Evolutionary conservation across 1,284 basidiomycete species (phyloP).

Genomic region (Salmacisia buchloeana): DNA sequence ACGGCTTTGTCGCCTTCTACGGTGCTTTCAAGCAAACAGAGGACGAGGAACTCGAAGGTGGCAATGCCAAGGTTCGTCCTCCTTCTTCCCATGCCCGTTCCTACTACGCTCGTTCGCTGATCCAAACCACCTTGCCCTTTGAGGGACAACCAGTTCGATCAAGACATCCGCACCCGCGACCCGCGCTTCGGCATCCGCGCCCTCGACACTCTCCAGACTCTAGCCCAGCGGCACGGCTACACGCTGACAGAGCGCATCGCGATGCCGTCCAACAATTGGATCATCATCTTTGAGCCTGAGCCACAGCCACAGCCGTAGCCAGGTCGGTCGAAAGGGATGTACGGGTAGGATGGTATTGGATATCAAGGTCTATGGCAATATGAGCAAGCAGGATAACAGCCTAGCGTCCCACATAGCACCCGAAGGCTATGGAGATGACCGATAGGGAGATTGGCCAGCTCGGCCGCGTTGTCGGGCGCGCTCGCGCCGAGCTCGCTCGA

Average conservation of each 20-base stretch:
- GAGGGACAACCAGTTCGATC: constrained; percentile 20
- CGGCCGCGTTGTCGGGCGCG: too few relatives aligned
- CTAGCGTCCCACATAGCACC: too few relatives aligned
- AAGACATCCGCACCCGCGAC: constrained; percentile 21
- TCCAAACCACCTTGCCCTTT: too few relatives aligned
- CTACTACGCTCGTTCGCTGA: not conserved
- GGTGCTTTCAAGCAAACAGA: constrained; percentile 29
- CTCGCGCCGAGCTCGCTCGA: too few relatives aligned
- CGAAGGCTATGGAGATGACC: too few relatives aligned
- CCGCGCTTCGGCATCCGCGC: constrained; percentile 27
- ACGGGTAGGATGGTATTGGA: too few relatives aligned
- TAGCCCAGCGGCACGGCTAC: constrained; percentile 25
- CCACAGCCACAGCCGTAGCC: too few relatives aligned
- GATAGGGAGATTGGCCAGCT: too few relatives aligned
- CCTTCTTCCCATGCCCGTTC: not conserved
- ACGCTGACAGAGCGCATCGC: constrained; percentile 17
- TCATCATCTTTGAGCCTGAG: not conserved
- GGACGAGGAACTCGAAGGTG: constrained; percentile 18
- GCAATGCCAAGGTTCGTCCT: constrained; percentile 16
- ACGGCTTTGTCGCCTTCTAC: constrained; percentile 31
- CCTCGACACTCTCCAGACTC: constrained; percentile 20
- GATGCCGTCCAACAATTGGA: constrained; percentile 28
- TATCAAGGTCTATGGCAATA: too few relatives aligned
- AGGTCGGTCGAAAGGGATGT: too few relatives aligned
- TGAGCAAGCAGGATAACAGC: too few relatives aligned